phyloP scores from a whole-genome alignment of 2,329 filamentous ascomycete species.

The Aspergillus novofumigatus region DNA sequence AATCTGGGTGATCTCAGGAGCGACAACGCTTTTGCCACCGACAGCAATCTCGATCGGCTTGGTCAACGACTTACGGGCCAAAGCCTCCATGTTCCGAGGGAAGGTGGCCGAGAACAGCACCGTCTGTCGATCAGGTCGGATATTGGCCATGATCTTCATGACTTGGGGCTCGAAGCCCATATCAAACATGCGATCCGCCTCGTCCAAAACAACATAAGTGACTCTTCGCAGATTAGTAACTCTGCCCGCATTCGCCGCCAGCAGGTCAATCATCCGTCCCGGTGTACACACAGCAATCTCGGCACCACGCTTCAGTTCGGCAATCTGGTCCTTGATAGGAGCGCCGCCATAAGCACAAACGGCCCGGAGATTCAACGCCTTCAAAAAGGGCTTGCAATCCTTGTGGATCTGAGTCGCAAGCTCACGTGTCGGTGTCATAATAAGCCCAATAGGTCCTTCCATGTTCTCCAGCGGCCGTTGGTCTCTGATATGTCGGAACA shows the following conservation, averaged over 20 bases:
- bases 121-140: constrained; percentile 87
- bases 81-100: constrained; percentile 83
- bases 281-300: constrained; percentile 95
- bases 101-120: constrained; percentile 97
- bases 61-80: constrained; percentile 82
- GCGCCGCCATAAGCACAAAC: constrained; percentile 94
- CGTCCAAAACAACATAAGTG: constrained; percentile 91
- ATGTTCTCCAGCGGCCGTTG: constrained; percentile 75
- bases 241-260: constrained; percentile 88
- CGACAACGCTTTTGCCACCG: constrained; percentile 70
- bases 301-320: constrained; percentile 88
- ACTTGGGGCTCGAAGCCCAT: constrained; percentile 99
- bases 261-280: constrained; percentile 89
- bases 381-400: constrained; percentile 92
- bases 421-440: constrained; percentile 93
- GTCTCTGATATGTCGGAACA: constrained; percentile 97
- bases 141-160: constrained; percentile 90
- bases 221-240: constrained; percentile 87
- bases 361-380: constrained; percentile 75
- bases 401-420: constrained; percentile 89
- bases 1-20: constrained; percentile 77
- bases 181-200: constrained; percentile 98
- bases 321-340: constrained; percentile 96
- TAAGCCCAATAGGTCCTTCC: constrained; percentile 82
- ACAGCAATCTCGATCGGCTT: constrained; percentile 89